These are phyloP conservation scores for Taxawa tesnikishii DNA, from an alignment of 2,329 filamentous ascomycete genomes.

Conservation along the genomic window DNA sequence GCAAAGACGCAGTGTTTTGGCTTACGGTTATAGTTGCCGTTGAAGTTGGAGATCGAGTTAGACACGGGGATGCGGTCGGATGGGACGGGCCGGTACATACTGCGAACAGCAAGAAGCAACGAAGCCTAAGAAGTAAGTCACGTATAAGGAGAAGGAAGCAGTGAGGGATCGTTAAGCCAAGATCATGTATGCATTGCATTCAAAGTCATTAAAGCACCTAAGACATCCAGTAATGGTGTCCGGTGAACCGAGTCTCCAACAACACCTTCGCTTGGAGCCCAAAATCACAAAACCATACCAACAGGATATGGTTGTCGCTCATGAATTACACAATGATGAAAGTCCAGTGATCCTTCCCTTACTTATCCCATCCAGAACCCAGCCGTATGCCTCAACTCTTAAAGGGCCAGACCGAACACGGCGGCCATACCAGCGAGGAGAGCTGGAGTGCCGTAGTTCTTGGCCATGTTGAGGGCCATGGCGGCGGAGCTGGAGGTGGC, in stretches of 20 bases:
- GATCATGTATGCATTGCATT: conserved; percentile 1
- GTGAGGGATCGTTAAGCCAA: neutral
- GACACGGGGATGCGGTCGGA: no score
- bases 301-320: no score
- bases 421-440: conserved; percentile 42
- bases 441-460: conserved; percentile 39
- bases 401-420: conserved; percentile 46
- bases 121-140: no score
- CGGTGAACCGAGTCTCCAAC: conserved; percentile 4
- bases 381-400: conserved; percentile 17
- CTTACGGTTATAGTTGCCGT: no score
- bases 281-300: conserved; percentile 1
- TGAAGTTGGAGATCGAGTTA: no score
- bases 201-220: neutral
- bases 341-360: conserved; percentile 7
- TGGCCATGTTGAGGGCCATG: conserved; percentile 28
- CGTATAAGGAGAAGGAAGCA: no score
- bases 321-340: conserved; percentile 6
- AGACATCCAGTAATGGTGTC: neutral
- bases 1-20: no score
- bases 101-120: no score
- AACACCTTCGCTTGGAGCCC: conserved; percentile 4
- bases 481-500: conserved; percentile 30
- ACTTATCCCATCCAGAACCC: conserved; percentile 2
- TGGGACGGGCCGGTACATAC: no score